Evolutionary conservation across 1,139 yeast species (phyloP).

Genomic region (Saccharomyces hybrid): DNA sequence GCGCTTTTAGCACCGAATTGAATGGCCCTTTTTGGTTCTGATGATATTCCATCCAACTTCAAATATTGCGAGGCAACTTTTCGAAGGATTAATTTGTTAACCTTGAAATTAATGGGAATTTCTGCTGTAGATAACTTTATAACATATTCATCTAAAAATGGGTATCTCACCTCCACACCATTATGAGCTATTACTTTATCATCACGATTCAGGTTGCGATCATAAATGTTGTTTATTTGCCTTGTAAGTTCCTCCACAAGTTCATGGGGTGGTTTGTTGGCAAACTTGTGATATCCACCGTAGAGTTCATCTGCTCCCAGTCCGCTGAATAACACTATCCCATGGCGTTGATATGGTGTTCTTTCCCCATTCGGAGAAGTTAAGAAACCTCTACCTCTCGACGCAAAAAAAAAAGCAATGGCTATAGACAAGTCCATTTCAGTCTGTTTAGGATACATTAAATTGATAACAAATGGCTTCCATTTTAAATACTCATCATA

Average conservation of each 20-base stretch:
- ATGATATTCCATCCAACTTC: conserved; percentile 49
- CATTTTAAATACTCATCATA: conserved; percentile 55
- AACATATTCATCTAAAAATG: conserved; percentile 64
- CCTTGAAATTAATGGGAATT: conserved; percentile 48
- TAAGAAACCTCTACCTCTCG: conserved; percentile 43
- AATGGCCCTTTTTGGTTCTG: conserved; percentile 87
- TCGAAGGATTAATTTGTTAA: conserved; percentile 58
- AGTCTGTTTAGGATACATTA: conserved; percentile 78
- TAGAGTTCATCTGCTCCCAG: conserved; percentile 95
- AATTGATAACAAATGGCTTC: conserved; percentile 44
- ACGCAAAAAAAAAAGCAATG: conserved; percentile 87
- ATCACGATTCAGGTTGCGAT: conserved; percentile 80
- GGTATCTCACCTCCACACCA: conserved; percentile 89
- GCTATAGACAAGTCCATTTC: conserved; percentile 96
- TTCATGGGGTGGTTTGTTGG: conserved; percentile 30
- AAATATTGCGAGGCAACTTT: conserved; percentile 43
- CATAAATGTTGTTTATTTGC: conserved; percentile 68
- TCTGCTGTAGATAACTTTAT: conserved; percentile 43
- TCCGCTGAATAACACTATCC: conserved; percentile 78
- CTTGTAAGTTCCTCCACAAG: conserved; percentile 49
- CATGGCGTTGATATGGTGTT: conserved; percentile 38
- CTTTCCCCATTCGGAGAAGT: conserved; percentile 15
- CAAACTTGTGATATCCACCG: conserved; percentile 69
- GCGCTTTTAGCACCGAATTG: conserved; percentile 97
- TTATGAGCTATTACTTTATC: conserved; percentile 78